These are phyloP conservation scores for Graphium sp. DNA, from an alignment of 2,329 filamentous ascomycete species.

Conservation along the genomic window DNA sequence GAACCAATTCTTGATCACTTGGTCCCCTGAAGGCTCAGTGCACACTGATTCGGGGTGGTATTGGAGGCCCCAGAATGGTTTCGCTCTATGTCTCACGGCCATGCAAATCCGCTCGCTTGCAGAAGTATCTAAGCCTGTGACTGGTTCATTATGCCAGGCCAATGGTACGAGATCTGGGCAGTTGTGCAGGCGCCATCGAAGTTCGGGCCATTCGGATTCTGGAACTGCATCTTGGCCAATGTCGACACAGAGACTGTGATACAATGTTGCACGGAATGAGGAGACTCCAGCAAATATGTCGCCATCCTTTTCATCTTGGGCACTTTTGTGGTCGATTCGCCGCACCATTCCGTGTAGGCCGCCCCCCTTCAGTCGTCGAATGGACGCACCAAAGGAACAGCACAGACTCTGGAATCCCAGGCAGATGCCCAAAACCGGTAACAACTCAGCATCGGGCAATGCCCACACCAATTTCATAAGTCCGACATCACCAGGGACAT, in stretches of 20 bases:
- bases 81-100: constrained; percentile 49
- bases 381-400: constrained; percentile 45
- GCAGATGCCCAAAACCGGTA: constrained; percentile 79
- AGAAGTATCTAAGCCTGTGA: no score
- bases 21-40: constrained; percentile 49
- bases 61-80: constrained; percentile 75
- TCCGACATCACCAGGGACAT: constrained; percentile 58
- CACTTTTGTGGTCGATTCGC: constrained; percentile 38
- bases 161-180: constrained; percentile 33
- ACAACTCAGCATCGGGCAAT: constrained; percentile 34
- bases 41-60: constrained; percentile 86
- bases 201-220: constrained; percentile 16
- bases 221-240: constrained; percentile 27
- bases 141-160: constrained; percentile 42
- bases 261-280: constrained; percentile 55
- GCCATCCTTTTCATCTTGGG: constrained; percentile 7
- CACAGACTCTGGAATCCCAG: constrained; percentile 77
- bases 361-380: constrained; percentile 49
- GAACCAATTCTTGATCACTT: constrained; percentile 65
- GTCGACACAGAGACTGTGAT: constrained; percentile 48
- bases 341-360: constrained; percentile 74
- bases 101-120: constrained; percentile 54
- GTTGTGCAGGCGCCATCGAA: constrained; percentile 20
- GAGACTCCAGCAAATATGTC: constrained; percentile 51
- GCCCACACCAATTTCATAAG: constrained; percentile 65